Evolutionary conservation across 306 rosid genomes (phyloP).

Genomic region (Prunus mume): DNA sequence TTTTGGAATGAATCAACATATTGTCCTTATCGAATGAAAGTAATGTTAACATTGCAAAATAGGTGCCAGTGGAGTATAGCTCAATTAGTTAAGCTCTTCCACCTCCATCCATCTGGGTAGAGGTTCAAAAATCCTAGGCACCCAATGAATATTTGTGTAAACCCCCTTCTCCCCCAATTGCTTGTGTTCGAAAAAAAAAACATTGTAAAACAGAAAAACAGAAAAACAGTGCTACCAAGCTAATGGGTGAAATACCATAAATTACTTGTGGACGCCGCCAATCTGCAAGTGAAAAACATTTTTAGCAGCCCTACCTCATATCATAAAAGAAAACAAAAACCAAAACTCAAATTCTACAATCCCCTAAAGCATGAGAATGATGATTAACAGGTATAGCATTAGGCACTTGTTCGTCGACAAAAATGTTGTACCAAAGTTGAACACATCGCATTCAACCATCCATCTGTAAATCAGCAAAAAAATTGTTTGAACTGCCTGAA

Average conservation of each 20-base stretch:
- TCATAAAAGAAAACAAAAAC: background rate
- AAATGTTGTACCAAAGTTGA: background rate
- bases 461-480: slow-evolving; percentile 58
- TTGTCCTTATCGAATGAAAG: too few relatives aligned
- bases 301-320: background rate
- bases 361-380: background rate
- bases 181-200: too few relatives aligned
- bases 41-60: too few relatives aligned
- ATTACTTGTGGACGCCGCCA: too few relatives aligned
- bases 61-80: fast-evolving
- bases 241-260: too few relatives aligned
- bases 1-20: too few relatives aligned
- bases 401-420: background rate
- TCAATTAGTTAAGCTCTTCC: fast-evolving
- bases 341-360: background rate
- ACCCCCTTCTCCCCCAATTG: too few relatives aligned
- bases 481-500: slow-evolving; percentile 23
- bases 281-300: too few relatives aligned
- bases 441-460: background rate
- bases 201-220: too few relatives aligned
- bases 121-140: fast-evolving
- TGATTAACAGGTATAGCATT: background rate
- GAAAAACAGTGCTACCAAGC: too few relatives aligned
- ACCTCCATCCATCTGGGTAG: too few relatives aligned
- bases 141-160: too few relatives aligned